Percentiles rank a stretch among this genome's conserved stretches.
These are phyloP conservation scores for Paraphoma sp. DNA, from an alignment of 2,329 filamentous ascomycete species.

Conservation along the genomic window DNA sequence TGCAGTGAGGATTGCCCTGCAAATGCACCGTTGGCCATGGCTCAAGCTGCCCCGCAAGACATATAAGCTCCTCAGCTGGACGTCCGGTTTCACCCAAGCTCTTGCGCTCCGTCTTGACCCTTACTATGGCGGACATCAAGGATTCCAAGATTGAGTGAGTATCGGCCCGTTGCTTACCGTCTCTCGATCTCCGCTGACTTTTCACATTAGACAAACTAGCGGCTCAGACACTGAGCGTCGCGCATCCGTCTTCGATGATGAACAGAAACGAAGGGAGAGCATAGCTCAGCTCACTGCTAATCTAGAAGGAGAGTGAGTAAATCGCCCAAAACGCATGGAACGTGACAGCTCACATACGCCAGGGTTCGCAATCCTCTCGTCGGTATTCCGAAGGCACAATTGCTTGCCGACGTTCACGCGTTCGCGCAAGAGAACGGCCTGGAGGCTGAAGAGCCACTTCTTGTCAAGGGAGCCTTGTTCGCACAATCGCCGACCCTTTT, in stretches of 20 bases:
- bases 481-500: constrained; percentile 72
- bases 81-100: background rate
- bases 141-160: constrained; percentile 26
- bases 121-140: constrained; percentile 19
- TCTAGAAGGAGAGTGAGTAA: constrained; percentile 40
- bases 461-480: constrained; percentile 67
- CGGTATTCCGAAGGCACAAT: constrained; percentile 59
- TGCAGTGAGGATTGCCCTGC: constrained; percentile 1
- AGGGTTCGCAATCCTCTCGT: constrained; percentile 65
- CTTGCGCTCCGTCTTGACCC: constrained; percentile 1
- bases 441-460: constrained; percentile 61
- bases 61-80: constrained; percentile 9
- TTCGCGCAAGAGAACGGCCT: constrained; percentile 69
- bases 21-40: constrained; percentile 7
- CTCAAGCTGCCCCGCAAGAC: constrained; percentile 7
- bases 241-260: constrained; percentile 29
- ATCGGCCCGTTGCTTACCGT: background rate
- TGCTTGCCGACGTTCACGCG: constrained; percentile 64
- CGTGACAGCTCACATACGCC: constrained; percentile 7
- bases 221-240: constrained; percentile 25
- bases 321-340: background rate
- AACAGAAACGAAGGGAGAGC: constrained; percentile 30
- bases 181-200: constrained; percentile 7
- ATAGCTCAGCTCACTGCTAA: constrained; percentile 36
- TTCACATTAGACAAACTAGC: constrained; percentile 16